These are phyloP conservation scores for Brassica napus DNA, from an alignment of 345 rosid species.

Conservation along the genomic window Da-Ae NC_063439.1:21460001-21460500, in stretches of 20 bases:
- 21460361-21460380: constrained; percentile 75
- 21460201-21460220: constrained; percentile 89
- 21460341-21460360: neutral
- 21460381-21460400: constrained; percentile 60
- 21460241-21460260: constrained; percentile 71
- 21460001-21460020: neutral
- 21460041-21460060: neutral
- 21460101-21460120: neutral
- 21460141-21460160: neutral
- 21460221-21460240: constrained; percentile 85
- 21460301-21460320: neutral
- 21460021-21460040: neutral
- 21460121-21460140: neutral
- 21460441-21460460: constrained; percentile 4
- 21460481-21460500: constrained; percentile 46
- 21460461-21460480: neutral
- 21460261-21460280: constrained; percentile 47
- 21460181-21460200: constrained; percentile 91
- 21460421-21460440: constrained; percentile 49
- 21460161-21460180: neutral
- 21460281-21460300: neutral
- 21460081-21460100: neutral
- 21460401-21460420: constrained; percentile 73
- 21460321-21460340: neutral
- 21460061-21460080: neutral